Conservation (phyloP, 306 rosid genomes). For the Sesbania bispinosa region DNA sequence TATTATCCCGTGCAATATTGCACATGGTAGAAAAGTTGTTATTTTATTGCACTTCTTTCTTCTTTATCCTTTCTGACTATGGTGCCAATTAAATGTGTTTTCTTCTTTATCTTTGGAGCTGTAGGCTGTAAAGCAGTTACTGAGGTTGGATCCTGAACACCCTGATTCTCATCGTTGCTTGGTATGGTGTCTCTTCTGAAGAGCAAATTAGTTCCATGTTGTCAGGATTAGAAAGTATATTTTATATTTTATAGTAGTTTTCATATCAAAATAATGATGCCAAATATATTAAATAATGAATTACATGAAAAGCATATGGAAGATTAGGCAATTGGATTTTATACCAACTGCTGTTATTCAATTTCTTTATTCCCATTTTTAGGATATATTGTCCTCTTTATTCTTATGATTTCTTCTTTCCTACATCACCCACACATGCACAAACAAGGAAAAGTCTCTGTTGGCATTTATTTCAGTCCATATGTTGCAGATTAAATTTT, state of each 20-base stretch:
- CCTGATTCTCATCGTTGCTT: conserved; percentile 92
- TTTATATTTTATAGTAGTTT: background rate
- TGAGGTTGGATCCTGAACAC: conserved; percentile 85
- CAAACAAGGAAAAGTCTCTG: background rate
- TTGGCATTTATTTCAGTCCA: conserved; percentile 23
- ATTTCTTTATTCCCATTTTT: background rate
- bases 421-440: background rate
- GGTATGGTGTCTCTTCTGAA: conserved; percentile 46
- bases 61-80: background rate
- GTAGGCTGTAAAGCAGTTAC: conserved; percentile 88
- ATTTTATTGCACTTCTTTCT: background rate
- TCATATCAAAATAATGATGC: background rate
- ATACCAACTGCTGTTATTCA: background rate
- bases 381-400: background rate
- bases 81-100: background rate
- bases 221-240: background rate
- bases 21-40: too few species aligned
- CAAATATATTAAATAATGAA: background rate
- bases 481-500: conserved; percentile 74
- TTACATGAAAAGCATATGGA: background rate
- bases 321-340: background rate
- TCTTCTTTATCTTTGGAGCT: conserved; percentile 16
- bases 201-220: conserved; percentile 7
- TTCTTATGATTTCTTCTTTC: background rate
- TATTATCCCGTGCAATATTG: too few species aligned